phyloP scores from a whole-genome alignment of 2,329 filamentous ascomycete genomes.

The Akanthomyces uredinophilus region DNA sequence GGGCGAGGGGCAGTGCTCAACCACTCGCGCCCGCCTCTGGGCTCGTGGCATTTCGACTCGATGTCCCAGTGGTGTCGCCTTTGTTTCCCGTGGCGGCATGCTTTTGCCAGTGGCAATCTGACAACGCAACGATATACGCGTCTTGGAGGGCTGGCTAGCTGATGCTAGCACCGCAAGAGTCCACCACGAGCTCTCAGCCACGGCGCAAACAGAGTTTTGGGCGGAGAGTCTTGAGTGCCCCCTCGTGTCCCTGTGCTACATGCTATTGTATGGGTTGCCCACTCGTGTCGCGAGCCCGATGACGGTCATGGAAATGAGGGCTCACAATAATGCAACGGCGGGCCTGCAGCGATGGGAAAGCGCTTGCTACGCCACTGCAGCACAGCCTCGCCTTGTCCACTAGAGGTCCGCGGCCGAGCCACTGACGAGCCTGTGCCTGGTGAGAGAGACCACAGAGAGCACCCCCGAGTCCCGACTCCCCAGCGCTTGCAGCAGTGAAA shows the following conservation, averaged over 20 bases:
- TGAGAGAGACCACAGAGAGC: background rate
- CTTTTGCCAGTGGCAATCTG: conserved; percentile 2
- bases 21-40: background rate
- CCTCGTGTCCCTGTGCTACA: background rate
- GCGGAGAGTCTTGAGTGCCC: background rate
- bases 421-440: background rate
- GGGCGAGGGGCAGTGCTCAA: background rate
- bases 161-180: background rate
- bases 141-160: background rate
- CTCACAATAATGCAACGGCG: background rate
- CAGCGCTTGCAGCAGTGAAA: background rate
- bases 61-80: background rate
- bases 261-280: too few species aligned
- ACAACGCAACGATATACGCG: conserved; percentile 5
- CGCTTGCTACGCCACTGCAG: background rate
- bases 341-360: background rate
- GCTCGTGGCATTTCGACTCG: background rate
- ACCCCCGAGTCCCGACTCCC: background rate
- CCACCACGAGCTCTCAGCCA: conserved; percentile 1
- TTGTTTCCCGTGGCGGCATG: background rate
- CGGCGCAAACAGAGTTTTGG: background rate
- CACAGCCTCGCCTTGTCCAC: background rate
- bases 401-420: background rate
- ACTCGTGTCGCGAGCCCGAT: background rate
- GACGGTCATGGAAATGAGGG: too few species aligned